Percentiles rank a stretch among this genome's conserved stretches.
phyloP scores from a whole-genome alignment of 352 stramenopile species.

The Globisporangium rhizosaccharum region DNA sequence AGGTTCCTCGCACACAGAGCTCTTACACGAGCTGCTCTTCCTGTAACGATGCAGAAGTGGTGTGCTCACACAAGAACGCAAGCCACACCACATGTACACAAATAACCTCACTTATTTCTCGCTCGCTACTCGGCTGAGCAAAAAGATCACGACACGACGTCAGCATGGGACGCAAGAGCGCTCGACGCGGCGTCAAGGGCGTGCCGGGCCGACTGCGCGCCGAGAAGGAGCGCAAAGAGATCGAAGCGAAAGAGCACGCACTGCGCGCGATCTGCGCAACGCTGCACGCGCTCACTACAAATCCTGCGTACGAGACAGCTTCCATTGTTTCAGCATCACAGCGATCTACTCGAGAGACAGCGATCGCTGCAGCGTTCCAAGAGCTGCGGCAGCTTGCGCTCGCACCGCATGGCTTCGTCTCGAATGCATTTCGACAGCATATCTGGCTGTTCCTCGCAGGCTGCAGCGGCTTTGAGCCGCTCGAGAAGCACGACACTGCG shows the following conservation, averaged over 20 bases:
- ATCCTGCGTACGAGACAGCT: slow-evolving; percentile 7
- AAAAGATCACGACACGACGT: background rate
- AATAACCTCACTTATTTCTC: background rate
- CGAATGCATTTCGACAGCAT: slow-evolving; percentile 43
- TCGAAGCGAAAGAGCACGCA: slow-evolving; percentile 50
- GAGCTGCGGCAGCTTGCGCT: slow-evolving; percentile 61
- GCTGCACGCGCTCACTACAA: slow-evolving; percentile 18
- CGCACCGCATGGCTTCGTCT: slow-evolving; percentile 45
- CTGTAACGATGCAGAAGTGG: too few relatives aligned
- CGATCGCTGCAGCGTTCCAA: slow-evolving; percentile 21
- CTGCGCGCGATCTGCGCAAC: slow-evolving; percentile 27
- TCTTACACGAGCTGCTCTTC: too few relatives aligned
- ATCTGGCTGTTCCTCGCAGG: slow-evolving; percentile 66
- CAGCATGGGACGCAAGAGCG: slow-evolving; percentile 35
- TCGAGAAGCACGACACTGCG: slow-evolving; percentile 8
- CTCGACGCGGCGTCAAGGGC: slow-evolving; percentile 24
- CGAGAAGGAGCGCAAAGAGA: slow-evolving; percentile 33
- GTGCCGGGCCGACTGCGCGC: slow-evolving; percentile 23
- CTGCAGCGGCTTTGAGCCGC: slow-evolving; percentile 11
- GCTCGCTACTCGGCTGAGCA: background rate
- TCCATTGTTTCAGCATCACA: slow-evolving; percentile 16
- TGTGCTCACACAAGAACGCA: too few relatives aligned
- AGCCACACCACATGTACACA: too few relatives aligned
- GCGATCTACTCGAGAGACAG: background rate
- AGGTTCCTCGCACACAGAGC: too few relatives aligned